phyloP scores from a whole-genome alignment of 441 rosid genomes.

The Pelargonium fulgidum region DNA sequence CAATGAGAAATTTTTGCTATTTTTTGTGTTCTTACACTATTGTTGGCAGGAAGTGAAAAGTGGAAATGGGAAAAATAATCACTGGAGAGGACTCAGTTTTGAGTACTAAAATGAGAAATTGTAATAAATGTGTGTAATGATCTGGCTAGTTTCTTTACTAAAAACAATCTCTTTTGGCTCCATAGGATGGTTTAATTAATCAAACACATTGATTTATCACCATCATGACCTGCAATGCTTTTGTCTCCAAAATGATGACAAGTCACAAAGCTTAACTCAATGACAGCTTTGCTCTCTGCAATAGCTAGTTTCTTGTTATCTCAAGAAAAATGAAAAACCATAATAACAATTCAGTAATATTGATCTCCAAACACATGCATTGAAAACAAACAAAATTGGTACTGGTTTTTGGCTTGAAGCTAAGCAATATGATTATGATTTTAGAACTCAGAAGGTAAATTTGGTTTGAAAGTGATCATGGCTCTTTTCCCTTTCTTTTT shows the following conservation, averaged over 20 bases:
- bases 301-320: no score
- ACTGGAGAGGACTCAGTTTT: background rate
- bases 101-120: background rate
- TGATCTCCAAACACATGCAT: no score
- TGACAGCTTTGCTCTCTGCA: background rate
- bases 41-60: background rate
- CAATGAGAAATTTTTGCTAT: background rate
- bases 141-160: background rate
- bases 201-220: background rate
- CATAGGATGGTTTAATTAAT: conserved; percentile 1
- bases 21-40: background rate
- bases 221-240: conserved; percentile 2
- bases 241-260: background rate
- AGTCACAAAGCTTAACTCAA: background rate
- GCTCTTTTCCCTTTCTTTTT: background rate
- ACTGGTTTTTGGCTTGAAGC: no score
- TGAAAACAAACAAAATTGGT: no score
- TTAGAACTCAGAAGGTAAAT: no score
- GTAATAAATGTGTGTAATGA: background rate
- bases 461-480: background rate
- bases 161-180: background rate
- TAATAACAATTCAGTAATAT: no score
- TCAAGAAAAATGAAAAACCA: no score
- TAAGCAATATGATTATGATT: no score
- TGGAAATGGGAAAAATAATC: background rate